Percentiles rank a stretch among this genome's conserved stretches.
Conservation (phyloP, 805 yeast genomes). For the Saccharomyces kudriavzevii region DNA sequence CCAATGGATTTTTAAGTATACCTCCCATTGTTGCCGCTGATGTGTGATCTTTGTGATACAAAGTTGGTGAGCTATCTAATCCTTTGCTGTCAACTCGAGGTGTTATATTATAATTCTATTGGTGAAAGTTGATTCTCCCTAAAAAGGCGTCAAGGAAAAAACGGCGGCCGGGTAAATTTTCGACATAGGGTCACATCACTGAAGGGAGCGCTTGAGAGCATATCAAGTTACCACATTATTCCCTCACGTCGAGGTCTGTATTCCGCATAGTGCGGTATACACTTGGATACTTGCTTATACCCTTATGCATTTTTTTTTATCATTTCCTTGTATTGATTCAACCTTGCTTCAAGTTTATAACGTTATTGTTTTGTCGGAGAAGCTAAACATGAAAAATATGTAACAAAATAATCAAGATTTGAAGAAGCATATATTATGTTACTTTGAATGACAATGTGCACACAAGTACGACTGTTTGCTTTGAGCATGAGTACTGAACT, state of each 20-base stretch:
- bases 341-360: too few relatives aligned
- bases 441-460: neutral
- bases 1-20: slow-evolving; percentile 44
- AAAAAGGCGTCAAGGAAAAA: neutral
- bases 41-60: neutral
- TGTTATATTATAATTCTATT: neutral
- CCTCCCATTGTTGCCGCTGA: slow-evolving; percentile 34
- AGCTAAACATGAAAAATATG: too few relatives aligned
- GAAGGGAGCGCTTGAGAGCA: neutral
- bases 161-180: neutral
- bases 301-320: too few relatives aligned
- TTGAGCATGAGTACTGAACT: neutral
- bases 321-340: too few relatives aligned
- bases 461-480: too few relatives aligned
- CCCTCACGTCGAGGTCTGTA: too few relatives aligned
- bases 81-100: neutral
- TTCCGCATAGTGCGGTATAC: too few relatives aligned
- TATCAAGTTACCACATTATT: neutral
- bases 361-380: too few relatives aligned
- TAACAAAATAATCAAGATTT: too few relatives aligned
- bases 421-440: neutral
- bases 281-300: too few relatives aligned
- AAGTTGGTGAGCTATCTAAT: neutral
- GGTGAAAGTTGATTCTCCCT: neutral
- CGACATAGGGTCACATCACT: neutral